Evolutionary conservation across 805 yeast species (phyloP), one percentile per base, ranked within the genome.

Genomic region (Debaryomyces hansenii): DNA sequence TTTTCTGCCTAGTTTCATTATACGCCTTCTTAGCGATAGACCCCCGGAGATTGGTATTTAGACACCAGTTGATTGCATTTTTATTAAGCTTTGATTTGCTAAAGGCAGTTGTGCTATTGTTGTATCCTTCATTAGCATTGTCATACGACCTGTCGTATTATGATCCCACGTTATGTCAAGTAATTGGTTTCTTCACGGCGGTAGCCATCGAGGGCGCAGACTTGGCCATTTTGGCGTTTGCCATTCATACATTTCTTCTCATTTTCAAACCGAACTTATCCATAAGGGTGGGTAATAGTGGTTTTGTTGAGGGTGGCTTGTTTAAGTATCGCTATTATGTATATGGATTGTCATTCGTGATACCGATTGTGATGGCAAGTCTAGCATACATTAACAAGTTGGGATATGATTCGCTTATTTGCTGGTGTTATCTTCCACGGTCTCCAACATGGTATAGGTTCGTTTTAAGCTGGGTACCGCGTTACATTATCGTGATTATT

Each of bases 131-230:
- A 0, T 66, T 86, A 35, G 79, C 82, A 2, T 58, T 80, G 20
- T 59, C 74, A 6, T 69, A 69, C 34, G 56, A 62, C 20, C 50
- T 66, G 8, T 66, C 81, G 6, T 82, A 80, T 59, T 75, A 72
- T 45, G 72, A 71, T 53, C 65, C 70, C 34, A 63, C 62, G 27
- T 80, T 85, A 58, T 80, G 84, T 55, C 80, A 83, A 57, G 79
- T 82, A 4, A 76, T 85, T 31, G 96, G 96, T 2, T 90, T 87
- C 72, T 83, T 88, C 64, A 86, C 96, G 1, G 87, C 91, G 3
- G 74, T 83, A 34, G 77, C 89, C 18, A 85, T 87, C 11, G 95
- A 88, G 64, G 96, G 96, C 16, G 90, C 91, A 1, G 97, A 90
- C 64, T 59, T 89, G 31, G 90, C 94, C 14, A 90, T 90, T 43